These are phyloP conservation scores for Circinella minor DNA, from an alignment of 371 early-diverging fungal genomes.

Conservation along the genomic window DNA sequence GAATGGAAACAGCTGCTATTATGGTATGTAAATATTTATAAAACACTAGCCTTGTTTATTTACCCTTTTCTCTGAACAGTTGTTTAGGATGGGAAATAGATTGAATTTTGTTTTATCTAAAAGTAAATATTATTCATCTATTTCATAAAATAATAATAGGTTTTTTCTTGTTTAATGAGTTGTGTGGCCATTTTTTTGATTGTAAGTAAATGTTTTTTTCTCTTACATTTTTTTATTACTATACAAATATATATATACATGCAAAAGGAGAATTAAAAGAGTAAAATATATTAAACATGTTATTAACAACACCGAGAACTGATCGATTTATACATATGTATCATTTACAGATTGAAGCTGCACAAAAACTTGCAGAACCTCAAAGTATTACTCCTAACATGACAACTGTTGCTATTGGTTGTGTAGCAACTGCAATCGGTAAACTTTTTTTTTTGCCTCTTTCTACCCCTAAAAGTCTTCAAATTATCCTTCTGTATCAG, in stretches of 20 bases:
- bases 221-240: no score
- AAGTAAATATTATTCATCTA: no score
- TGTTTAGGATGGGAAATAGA: no score
- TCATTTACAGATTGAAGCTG: slow-evolving; percentile 61
- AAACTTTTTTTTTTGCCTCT: slow-evolving; percentile 12
- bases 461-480: no score
- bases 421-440: slow-evolving; percentile 77
- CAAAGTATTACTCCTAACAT: slow-evolving; percentile 56
- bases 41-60: neutral
- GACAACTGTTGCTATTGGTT: slow-evolving; percentile 56
- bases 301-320: no score
- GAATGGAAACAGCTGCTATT: slow-evolving; percentile 93
- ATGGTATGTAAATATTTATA: slow-evolving; percentile 57
- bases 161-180: slow-evolving; percentile 87
- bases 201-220: slow-evolving; percentile 39
- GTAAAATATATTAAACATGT: no score
- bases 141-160: neutral
- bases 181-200: slow-evolving; percentile 88
- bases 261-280: no score
- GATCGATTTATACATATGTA: neutral
- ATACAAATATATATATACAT: no score
- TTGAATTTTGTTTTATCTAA: no score
- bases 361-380: slow-evolving; percentile 51
- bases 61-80: no score
- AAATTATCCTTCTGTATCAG: no score